These are phyloP conservation scores for Uromyces viciae-fabae DNA, from an alignment of 1,284 basidiomycete species.

Conservation along the genomic window DNA sequence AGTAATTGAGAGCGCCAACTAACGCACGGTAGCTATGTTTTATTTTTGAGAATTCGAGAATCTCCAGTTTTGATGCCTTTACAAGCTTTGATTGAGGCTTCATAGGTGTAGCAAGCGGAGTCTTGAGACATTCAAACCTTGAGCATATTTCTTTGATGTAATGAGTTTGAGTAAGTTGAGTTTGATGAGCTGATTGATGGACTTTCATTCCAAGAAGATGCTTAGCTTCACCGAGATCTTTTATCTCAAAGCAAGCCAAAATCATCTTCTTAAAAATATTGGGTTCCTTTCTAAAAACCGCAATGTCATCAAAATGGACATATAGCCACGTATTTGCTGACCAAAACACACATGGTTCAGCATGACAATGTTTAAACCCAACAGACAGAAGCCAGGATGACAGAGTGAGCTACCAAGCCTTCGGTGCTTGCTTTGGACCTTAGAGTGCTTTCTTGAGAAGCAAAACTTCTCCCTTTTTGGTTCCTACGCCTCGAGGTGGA, in stretches of 20 bases:
- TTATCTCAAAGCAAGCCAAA: background rate
- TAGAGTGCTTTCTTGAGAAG: background rate
- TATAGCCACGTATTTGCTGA: background rate
- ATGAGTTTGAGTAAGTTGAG: background rate
- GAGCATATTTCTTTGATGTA: background rate
- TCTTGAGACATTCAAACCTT: too few species aligned
- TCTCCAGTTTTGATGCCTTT: background rate
- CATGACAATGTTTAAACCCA: background rate
- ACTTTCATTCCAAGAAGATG: background rate
- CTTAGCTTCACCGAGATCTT: background rate
- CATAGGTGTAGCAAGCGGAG: background rate
- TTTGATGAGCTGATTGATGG: background rate
- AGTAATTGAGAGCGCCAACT: background rate
- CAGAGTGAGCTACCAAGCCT: background rate
- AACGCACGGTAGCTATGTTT: background rate
- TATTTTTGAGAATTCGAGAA: background rate
- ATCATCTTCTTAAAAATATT: background rate
- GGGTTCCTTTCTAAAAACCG: background rate
- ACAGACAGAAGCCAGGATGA: background rate
- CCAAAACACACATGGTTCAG: slow-evolving; percentile 12
- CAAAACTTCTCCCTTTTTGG: background rate
- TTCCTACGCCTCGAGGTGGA: background rate
- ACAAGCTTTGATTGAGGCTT: background rate
- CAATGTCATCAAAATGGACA: slow-evolving; percentile 4
- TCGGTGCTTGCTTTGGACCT: background rate